Base-by-base conservation (phyloP, 2,329 filamentous ascomycete genomes). In the Teratosphaeria gauchensis region DNA sequence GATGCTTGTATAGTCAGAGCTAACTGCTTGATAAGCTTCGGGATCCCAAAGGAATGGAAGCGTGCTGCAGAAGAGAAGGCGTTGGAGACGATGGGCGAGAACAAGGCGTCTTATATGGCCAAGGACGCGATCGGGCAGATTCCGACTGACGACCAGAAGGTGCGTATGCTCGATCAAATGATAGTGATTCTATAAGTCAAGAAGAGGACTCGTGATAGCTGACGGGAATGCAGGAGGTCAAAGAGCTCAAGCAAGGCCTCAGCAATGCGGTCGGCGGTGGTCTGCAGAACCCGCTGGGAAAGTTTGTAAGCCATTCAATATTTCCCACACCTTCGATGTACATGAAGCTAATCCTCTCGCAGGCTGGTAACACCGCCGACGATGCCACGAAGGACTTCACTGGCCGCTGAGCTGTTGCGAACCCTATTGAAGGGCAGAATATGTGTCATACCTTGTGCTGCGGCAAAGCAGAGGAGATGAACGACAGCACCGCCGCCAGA, bases 71-170 rank as follows among this genome's bases (percentile, higher is more conserved):
- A 80, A 63, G 70, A 74, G 32, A 69, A 74, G 57, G 78, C 77
- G 3, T 70, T 80, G 46, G 69, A 78, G 63, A 78, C 76, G n/a
- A 79, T 80, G 76, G 78, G 78, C 60, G 77, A 80, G 66, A 80
- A 80, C 70, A 79, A 80, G 65, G 68, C 70, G 8, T 71, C 69
- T 9, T 71, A 71, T 57, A 54, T 72, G 56, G 63, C 69, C 38
- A 72, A 73, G 56, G 63, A 65, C 51, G 63, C 63, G 56, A 62
- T 71, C 42, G 61, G 61, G 53, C 64, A 66, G 54, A 59, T 70
- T 6, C 69, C 68, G 11, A 71, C 66, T 24, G 66, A 68, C 1
- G 70, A 72, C 51, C 69, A 72, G 61, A 56, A 70, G 58, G 61
- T 63, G 31, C 9, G 54, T 12, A 5, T 42, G 9, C 11, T 56